Conservation (phyloP, 805 yeast species). For the Candida tammaniensis region DNA sequence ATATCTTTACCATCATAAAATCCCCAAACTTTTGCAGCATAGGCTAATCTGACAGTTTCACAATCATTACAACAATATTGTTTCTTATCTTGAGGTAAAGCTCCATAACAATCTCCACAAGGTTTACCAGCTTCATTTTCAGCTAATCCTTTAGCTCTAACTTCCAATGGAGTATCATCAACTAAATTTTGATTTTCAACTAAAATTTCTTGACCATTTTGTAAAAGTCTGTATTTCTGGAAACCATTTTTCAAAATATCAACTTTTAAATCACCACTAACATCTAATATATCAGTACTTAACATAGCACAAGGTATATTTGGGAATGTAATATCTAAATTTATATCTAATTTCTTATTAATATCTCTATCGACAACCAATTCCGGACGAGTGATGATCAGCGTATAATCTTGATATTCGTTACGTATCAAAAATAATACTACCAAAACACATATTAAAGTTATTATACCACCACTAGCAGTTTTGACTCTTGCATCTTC, state of each 20-base stretch:
- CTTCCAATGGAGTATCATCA: slow-evolving; percentile 24
- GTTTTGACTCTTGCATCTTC: slow-evolving; percentile 92
- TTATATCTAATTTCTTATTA: slow-evolving; percentile 70
- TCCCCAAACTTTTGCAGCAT: slow-evolving; percentile 77
- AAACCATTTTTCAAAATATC: slow-evolving; percentile 73
- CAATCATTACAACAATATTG: slow-evolving; percentile 82
- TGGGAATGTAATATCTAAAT: slow-evolving; percentile 81
- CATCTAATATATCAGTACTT: slow-evolving; percentile 84
- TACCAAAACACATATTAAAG: slow-evolving; percentile 63
- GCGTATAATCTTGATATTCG: slow-evolving; percentile 75
- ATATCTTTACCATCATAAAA: slow-evolving; percentile 85
- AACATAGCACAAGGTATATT: slow-evolving; percentile 80
- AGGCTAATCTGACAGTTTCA: slow-evolving; percentile 75
- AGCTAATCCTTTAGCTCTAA: slow-evolving; percentile 29
- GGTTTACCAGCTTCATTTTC: slow-evolving; percentile 34
- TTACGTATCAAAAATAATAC: slow-evolving; percentile 61
- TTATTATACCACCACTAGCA: slow-evolving; percentile 85
- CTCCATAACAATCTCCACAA: slow-evolving; percentile 93
- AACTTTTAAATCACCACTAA: slow-evolving; percentile 77
- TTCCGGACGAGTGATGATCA: slow-evolving; percentile 71
- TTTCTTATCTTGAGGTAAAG: slow-evolving; percentile 54
- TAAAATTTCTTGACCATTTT: slow-evolving; percentile 44
- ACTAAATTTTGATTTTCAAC: slow-evolving; percentile 25
- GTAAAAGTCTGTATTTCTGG: slow-evolving; percentile 60
- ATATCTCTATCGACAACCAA: slow-evolving; percentile 85